Evolutionary conservation across 2,329 filamentous ascomycete genomes (phyloP), one percentile per base, ranked within the genome.

Genomic region (Venturia nashicola): DNA sequence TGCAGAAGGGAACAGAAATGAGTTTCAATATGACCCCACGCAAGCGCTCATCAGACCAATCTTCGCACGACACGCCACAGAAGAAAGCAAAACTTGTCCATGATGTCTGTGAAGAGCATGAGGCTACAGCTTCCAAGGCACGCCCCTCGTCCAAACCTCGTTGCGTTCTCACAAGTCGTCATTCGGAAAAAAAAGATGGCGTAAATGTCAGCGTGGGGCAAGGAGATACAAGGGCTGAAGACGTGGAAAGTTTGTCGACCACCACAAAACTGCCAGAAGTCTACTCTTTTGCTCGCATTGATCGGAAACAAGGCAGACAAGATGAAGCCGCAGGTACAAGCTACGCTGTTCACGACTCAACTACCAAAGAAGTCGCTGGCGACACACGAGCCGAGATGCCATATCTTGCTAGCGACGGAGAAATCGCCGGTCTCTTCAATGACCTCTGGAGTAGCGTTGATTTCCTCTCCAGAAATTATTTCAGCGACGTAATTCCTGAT

Each of bases 361-460:
- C 32, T 6, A 57, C 51, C 27, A 34, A 57, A 39, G 51, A 57
- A 36, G 18, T 36, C 12, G 32, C 32, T 36, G 51, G 51, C 27
- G 51, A 57, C 11, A 8, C 51, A 12, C 51, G 51, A 34, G 51
- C 51, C 27, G 51, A 57, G n/a, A 57, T 57, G 51, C 32, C 32
- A n/a, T 57, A 57, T 57, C 51, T 57, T 36, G 27, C 27, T 14
- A 39, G 27, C 27, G 51, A 57, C 14, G 12, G n/a, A 5, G 3
- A 34, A 20, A 36, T 57, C 5, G 27, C 51, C 18, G 32, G 5
- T 57, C 32, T 18, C 18, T 57, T 57, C 5, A 34, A 8, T 9
- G 51, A 27, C 8, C 51, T 57, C 23, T 57, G 51, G 51, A 36
- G 39, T 12, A 57, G 51, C 32, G 36, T 57, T 20, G 51, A 57